Conservation (phyloP, 2,329 filamentous ascomycete species). For the Pseudocercospora musae region DNA sequence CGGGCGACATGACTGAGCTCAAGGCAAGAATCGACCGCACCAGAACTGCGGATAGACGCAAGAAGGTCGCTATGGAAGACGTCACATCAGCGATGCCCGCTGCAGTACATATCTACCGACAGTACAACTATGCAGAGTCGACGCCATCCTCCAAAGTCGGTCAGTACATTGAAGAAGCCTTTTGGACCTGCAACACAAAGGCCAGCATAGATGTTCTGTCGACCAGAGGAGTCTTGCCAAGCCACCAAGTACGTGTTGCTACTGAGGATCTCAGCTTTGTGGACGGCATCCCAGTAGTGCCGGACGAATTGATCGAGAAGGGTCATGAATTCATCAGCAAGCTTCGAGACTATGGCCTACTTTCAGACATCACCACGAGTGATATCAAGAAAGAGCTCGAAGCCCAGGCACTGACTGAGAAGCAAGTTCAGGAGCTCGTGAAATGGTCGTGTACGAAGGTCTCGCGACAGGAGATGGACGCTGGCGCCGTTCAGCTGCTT, state of each 20-base stretch:
- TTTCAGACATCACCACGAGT: slow-evolving; percentile 80
- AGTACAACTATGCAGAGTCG: slow-evolving; percentile 84
- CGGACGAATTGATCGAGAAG: slow-evolving; percentile 67
- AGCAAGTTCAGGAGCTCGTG: slow-evolving; percentile 78
- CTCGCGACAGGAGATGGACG: slow-evolving; percentile 68
- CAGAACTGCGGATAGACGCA: slow-evolving; percentile 29
- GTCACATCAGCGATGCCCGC: slow-evolving; percentile 69
- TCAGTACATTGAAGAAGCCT: slow-evolving; percentile 86
- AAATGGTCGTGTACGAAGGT: slow-evolving; percentile 77
- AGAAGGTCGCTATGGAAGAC: slow-evolving; percentile 58
- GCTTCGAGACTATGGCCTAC: slow-evolving; percentile 76
- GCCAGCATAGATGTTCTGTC: slow-evolving; percentile 85
- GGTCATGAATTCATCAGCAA: slow-evolving; percentile 72
- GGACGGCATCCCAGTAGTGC: slow-evolving; percentile 81
- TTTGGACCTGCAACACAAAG: slow-evolving; percentile 86
- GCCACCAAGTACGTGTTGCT: slow-evolving; percentile 73
- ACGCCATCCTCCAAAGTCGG: slow-evolving; percentile 83
- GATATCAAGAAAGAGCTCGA: slow-evolving; percentile 85
- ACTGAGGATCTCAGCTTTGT: slow-evolving; percentile 73
- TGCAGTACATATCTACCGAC: slow-evolving; percentile 77
- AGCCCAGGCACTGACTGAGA: slow-evolving; percentile 72
- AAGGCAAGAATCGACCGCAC: slow-evolving; percentile 50
- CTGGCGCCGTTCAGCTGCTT: slow-evolving; percentile 62
- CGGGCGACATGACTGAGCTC: slow-evolving; percentile 79
- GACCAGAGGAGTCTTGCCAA: slow-evolving; percentile 81